Evolutionary conservation across 2,329 filamentous ascomycete genomes (phyloP).

Genomic region (Xylaria sp.): DNA sequence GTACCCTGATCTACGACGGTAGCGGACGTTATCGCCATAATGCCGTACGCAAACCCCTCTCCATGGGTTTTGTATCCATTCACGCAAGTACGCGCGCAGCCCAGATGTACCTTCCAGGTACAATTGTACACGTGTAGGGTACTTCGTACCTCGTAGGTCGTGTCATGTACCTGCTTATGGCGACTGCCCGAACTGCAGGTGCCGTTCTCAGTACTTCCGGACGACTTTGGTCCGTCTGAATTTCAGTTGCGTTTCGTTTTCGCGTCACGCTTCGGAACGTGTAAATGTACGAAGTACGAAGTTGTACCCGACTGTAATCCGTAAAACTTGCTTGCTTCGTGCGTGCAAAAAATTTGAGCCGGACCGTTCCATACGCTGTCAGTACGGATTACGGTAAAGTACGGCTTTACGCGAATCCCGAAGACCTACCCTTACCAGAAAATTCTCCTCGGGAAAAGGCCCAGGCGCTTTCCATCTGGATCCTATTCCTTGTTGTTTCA

Average conservation of each 20-base stretch:
- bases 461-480: background rate
- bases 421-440: background rate
- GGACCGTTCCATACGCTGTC: background rate
- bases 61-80: background rate
- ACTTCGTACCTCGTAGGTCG: background rate
- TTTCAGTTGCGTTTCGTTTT: background rate
- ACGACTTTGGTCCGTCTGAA: background rate
- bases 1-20: background rate
- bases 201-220: background rate
- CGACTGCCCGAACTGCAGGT: background rate
- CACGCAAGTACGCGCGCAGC: background rate
- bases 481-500: background rate
- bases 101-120: background rate
- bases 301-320: background rate
- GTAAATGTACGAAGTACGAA: background rate
- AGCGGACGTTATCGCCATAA: background rate
- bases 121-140: background rate
- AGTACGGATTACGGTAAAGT: background rate
- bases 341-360: background rate
- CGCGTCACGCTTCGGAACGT: background rate
- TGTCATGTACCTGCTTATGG: background rate
- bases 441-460: background rate
- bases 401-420: background rate
- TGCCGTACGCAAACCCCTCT: background rate
- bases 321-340: background rate